Percentiles rank a stretch among this genome's conserved stretches.
phyloP scores from a whole-genome alignment of 768 basidiomycete species.

The Tulasnella sp. region DNA sequence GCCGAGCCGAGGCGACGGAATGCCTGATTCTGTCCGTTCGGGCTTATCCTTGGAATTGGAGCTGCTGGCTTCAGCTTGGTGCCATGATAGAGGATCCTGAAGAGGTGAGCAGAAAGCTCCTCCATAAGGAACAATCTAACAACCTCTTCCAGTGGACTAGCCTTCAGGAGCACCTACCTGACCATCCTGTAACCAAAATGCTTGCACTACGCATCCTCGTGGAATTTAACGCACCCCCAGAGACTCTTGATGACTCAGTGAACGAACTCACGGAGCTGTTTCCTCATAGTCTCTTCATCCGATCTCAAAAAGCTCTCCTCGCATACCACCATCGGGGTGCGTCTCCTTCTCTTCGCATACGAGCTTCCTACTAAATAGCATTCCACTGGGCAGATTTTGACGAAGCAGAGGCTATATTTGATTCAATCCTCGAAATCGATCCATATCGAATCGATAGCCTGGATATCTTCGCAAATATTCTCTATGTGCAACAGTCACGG shows the following conservation, averaged over 20 bases:
- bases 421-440: slow-evolving; percentile 75
- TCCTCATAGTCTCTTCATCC: slow-evolving; percentile 80
- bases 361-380: slow-evolving; percentile 11
- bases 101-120: slow-evolving; percentile 26
- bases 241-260: slow-evolving; percentile 79
- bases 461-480: slow-evolving; percentile 94
- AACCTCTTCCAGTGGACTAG: background rate
- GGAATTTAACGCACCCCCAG: slow-evolving; percentile 86
- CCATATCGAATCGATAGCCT: slow-evolving; percentile 93
- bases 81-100: slow-evolving; percentile 40
- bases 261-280: slow-evolving; percentile 81
- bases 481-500: slow-evolving; percentile 91
- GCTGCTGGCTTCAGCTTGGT: slow-evolving; percentile 76
- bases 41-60: slow-evolving; percentile 92
- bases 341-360: slow-evolving; percentile 39
- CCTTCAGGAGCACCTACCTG: slow-evolving; percentile 29
- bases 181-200: slow-evolving; percentile 53
- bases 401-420: slow-evolving; percentile 82
- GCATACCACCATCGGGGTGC: slow-evolving; percentile 89
- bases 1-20: slow-evolving; percentile 87
- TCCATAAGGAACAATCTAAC: slow-evolving; percentile 60
- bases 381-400: slow-evolving; percentile 68
- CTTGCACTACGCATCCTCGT: slow-evolving; percentile 91
- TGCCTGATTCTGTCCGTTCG: slow-evolving; percentile 72
- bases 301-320: slow-evolving; percentile 82